Evolutionary conservation across 768 basidiomycete species (phyloP).

Genomic region (Termitomyces titanicus): DNA sequence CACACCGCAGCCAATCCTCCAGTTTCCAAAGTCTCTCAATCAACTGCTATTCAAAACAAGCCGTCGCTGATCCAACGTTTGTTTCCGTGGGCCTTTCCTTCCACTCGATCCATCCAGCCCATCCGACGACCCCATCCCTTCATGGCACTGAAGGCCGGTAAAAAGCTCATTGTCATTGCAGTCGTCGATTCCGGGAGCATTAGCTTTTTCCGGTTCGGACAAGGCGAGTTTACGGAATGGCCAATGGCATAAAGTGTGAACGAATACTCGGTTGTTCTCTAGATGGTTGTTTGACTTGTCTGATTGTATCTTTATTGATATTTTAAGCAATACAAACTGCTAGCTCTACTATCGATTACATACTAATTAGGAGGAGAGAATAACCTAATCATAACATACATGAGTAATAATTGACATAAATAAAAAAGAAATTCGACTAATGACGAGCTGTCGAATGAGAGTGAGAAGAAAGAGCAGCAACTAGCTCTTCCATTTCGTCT

Average conservation of each 20-base stretch:
- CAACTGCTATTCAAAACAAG: not conserved
- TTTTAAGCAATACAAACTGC: not conserved
- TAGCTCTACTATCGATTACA: not conserved
- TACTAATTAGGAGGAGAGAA: not conserved
- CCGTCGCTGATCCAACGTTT: conserved; percentile 24
- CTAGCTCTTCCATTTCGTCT: conserved; percentile 24
- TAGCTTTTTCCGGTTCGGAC: conserved; percentile 84
- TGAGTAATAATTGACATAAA: not conserved
- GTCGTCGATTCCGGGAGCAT: conserved; percentile 85
- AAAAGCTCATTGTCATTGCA: conserved; percentile 80
- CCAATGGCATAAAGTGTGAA: conserved; percentile 47
- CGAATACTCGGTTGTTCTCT: not conserved
- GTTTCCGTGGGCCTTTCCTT: conserved; percentile 22
- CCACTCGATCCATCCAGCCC: conserved; percentile 12
- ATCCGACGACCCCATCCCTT: conserved; percentile 66
- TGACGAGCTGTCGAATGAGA: conserved; percentile 14
- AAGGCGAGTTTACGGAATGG: conserved; percentile 84
- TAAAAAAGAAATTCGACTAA: not conserved
- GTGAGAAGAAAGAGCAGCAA: conserved; percentile 22
- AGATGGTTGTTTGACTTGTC: not conserved
- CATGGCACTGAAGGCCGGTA: conserved; percentile 76
- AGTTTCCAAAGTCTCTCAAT: not conserved
- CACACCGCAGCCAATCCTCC: not conserved
- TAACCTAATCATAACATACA: not conserved
- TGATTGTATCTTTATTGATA: not conserved